Base-by-base conservation (phyloP, 2,329 filamentous ascomycete genomes). In the Anisogramma anomala region DNA sequence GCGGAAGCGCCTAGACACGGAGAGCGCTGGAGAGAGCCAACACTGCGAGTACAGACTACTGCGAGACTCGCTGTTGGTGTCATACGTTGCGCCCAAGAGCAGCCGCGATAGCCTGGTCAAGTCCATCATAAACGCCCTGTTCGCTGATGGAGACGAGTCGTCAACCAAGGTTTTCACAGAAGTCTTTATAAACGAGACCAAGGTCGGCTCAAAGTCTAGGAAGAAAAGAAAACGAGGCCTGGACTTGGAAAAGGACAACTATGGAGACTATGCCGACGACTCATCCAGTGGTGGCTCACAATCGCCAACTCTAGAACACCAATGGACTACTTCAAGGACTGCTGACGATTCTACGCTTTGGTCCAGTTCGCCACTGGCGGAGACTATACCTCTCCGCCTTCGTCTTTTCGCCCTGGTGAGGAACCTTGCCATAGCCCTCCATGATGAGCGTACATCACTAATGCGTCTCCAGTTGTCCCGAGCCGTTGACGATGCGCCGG, bases 171-270 rank as follows among this genome's bases (percentile, higher is more conserved):
- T 73, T 6, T 86, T 77, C 52, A 66, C 65, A 3, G 77, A 84
- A 52, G 63, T 88, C 3, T 89, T 83, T 61, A 66, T 70, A 17
- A 73, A 74, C 39, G 84, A 88, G 58, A 73, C 72, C 2, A 68
- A 61, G 45, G 64, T 63, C 48, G 58, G 52, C 36, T 66, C 60
- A 47, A 61, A 51, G 47, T 64, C 52, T 18, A 57, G 58, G 14
- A 69, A 63, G 45, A 74, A 75, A 50, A 61, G 72, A 15, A 74
- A 73, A 48, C 58, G 67, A 25, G 60, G 61, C 3, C 49, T 79
- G 7, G 72, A 81, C 42, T 56, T 80, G 6, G 72, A 78, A 11
- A 74, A 77, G 20, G 68, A 72, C 31, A 65, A 75, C 39, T 77
- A 72, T 41, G 75, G 71, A 10, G 72, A 78, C 48, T 80, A 80